Evolutionary conservation across 768 basidiomycete genomes (phyloP), one percentile per base, ranked within the genome.

Genomic region (Suillus tomentosus): DNA sequence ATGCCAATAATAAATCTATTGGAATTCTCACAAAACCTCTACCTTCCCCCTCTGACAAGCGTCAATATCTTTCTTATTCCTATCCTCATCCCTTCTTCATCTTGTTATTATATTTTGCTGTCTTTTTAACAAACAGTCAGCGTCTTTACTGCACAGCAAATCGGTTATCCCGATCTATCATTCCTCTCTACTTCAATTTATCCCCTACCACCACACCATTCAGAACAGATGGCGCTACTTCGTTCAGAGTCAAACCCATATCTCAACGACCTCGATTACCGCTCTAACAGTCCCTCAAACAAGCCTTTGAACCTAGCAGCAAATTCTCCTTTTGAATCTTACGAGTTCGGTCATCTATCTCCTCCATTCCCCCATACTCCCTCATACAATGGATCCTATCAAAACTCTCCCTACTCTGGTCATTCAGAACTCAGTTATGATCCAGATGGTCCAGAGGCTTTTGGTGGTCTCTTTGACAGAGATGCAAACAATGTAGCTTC

Each of bases 351-450:
- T 50, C 76, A 74, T 68, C 72, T 63, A 57, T 76, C 73, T 53
- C 72, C 80, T 5, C 77, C 78, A n/a, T 83, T 80, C 66, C 80
- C 82, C 27, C 79, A 79, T 70, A 83, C 84, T 0, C 83, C 86
- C 9, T 85, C 84, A 27, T 85, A 86, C 78, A 84, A 84, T 73
- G 84, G 84, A 62, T 89, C 88, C 6, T 88, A 88, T 79, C 83
- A 87, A 71, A 85, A 87, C 75, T 91, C 89, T 0, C 90, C 90
- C 10, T 91, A 82, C 73, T 90, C 89, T 7, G 79, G 75, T 60
- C 80, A 85, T 68, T 90, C 89, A 4, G 91, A 92, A n/a, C 87
- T 90, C 22, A 79, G 77, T 63, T 83, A 82, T 62, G 79, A 79
- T 69, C 75, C 79, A 62, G 81, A 77, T n/a, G 84, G 82, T 11